Evolutionary conservation across 2,329 filamentous ascomycete genomes (phyloP).

Genomic region (Aaosphaeria pasadenensis): DNA sequence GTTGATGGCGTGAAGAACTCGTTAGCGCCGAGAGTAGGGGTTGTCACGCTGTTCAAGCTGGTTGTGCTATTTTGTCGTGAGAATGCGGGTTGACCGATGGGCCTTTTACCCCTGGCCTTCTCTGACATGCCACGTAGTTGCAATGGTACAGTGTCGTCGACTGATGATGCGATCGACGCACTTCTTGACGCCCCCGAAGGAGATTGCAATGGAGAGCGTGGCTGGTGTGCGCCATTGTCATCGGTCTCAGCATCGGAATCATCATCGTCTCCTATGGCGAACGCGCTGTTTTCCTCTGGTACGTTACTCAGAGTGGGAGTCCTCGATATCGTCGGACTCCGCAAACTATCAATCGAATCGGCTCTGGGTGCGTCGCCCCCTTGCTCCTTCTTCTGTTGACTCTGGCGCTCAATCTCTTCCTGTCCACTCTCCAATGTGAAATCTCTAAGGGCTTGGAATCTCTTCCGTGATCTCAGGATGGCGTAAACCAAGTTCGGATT

Average conservation of each 20-base stretch:
- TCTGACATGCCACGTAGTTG: constrained; percentile 93
- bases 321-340: constrained; percentile 60
- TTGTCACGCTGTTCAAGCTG: constrained; percentile 67
- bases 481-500: constrained; percentile 81
- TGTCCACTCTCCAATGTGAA: constrained; percentile 92
- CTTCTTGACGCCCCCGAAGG: constrained; percentile 51
- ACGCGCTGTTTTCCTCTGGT: constrained; percentile 75
- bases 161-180: constrained; percentile 65
- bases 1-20: constrained; percentile 74
- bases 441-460: constrained; percentile 78
- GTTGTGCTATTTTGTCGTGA: constrained; percentile 88
- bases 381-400: constrained; percentile 65
- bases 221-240: constrained; percentile 39
- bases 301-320: constrained; percentile 62
- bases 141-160: constrained; percentile 76
- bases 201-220: constrained; percentile 28
- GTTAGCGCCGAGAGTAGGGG: constrained; percentile 54
- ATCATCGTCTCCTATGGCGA: constrained; percentile 79
- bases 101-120: constrained; percentile 95
- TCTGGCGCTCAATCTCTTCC: constrained; percentile 82
- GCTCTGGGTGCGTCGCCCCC: constrained; percentile 41
- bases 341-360: constrained; percentile 65
- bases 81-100: constrained; percentile 75
- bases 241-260: constrained; percentile 63
- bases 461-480: constrained; percentile 74